Base-by-base conservation (phyloP, 805 yeast genomes). In the Starmerella tilneyi region DNA sequence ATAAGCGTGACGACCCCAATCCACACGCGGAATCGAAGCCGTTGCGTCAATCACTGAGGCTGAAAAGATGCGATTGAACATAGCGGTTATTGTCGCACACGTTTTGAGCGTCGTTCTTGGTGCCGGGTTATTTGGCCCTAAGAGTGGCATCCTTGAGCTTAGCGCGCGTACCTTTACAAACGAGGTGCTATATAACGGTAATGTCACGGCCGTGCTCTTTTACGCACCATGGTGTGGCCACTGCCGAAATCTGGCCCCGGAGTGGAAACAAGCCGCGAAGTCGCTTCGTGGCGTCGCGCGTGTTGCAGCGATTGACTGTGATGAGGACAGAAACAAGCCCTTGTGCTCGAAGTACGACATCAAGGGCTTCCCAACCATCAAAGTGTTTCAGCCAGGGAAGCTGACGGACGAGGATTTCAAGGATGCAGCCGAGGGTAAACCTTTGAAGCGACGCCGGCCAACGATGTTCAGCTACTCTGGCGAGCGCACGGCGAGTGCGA, bases 191-290 rank as follows among this genome's bases (percentile, higher is more conserved):
- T 62, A 69, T 19, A 70, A 94, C 2, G 85, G 85, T 59, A 81
- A 84, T 56, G 81, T 94, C 2, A 64, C 94, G 1, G 55, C 88
- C 46, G 94, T 89, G 46, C 83, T 84, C 70, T 89, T 88, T 68
- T 88, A 84, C 61, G 96, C 97, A 40, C 94, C 96, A 62, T 89
- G 97, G 96, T 88, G 96, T 72, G 96, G 96, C 15, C 92, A 88
- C 69, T 88, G 96, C 73, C 85, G 88, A 71, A 72, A 76, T 46
- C 66, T 89, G 41, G 74, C 77, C 47, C 79, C 81, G 3, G 76
- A 75, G 2, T 81, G 70, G 62, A 66, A 69, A 40, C 79, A 79
- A 57, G 75, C 79, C 12, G 94, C 83, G 6, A 74, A 73, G 42
- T 61, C 65, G 23, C 66, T 83, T 6, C 72, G 73, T 23, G 69